Conservation (phyloP, 208 protist species). For the Trypanosoma mega region DNA sequence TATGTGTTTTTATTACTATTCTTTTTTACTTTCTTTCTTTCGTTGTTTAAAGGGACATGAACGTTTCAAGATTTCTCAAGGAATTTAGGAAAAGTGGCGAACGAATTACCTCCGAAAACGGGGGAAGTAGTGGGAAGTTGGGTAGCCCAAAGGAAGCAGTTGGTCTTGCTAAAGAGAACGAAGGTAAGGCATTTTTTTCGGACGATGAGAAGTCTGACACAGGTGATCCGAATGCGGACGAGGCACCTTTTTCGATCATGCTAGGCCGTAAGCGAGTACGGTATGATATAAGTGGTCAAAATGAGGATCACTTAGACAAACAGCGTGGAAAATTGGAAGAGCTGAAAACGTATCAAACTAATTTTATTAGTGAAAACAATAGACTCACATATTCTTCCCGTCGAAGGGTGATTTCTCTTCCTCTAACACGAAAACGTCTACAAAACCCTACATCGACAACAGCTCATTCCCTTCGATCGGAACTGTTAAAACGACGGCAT, state of each 20-base stretch:
- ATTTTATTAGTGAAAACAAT: neutral
- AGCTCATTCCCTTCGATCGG: slow-evolving; percentile 14
- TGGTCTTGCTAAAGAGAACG: neutral
- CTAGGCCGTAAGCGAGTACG: slow-evolving; percentile 14
- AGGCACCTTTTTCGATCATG: neutral
- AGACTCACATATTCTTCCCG: neutral
- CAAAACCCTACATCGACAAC: neutral
- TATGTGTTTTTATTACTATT: neutral
- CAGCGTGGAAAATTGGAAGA: slow-evolving; percentile 10
- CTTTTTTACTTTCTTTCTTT: neutral
- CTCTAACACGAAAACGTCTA: neutral
- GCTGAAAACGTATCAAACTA: slow-evolving; percentile 27
- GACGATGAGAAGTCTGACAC: neutral
- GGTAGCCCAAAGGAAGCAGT: neutral
- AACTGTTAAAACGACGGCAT: slow-evolving; percentile 21
- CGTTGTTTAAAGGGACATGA: slow-evolving; percentile 32
- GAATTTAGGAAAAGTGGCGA: slow-evolving; percentile 46
- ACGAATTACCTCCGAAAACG: neutral
- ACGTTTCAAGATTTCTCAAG: slow-evolving; percentile 75
- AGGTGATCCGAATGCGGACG: neutral
- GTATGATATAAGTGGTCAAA: slow-evolving; percentile 3
- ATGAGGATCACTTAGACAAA: neutral
- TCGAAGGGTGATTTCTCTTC: neutral
- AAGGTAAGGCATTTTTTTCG: neutral
- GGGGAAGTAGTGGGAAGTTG: neutral